phyloP scores from a whole-genome alignment of 2,329 filamentous ascomycete genomes.

The Colletotrichum tofieldiae region DNA sequence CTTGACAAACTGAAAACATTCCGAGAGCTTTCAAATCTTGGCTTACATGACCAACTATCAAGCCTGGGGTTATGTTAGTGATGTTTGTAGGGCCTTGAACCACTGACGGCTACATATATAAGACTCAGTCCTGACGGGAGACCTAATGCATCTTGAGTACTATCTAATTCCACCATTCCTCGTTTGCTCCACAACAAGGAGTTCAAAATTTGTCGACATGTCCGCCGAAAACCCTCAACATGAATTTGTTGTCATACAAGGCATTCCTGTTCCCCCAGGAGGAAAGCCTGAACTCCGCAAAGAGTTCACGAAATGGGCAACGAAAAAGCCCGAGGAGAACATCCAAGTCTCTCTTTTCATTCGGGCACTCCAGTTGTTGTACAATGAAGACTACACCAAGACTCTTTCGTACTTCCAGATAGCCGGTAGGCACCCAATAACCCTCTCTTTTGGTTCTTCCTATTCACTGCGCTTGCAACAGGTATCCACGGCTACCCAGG shows the following conservation, averaged over 20 bases:
- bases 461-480: background rate
- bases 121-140: too few species aligned
- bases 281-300: background rate
- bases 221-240: background rate
- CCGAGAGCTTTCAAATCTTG: too few species aligned
- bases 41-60: too few species aligned
- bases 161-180: too few species aligned
- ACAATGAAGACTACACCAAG: background rate
- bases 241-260: background rate
- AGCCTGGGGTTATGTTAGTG: too few species aligned
- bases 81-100: too few species aligned
- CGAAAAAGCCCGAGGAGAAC: background rate
- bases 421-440: background rate
- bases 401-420: slow-evolving; percentile 2
- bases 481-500: background rate
- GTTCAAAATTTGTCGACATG: too few species aligned
- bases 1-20: too few species aligned
- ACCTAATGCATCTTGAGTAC: too few species aligned
- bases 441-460: background rate
- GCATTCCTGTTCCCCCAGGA: background rate
- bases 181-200: too few species aligned
- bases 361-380: background rate
- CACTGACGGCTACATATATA: too few species aligned
- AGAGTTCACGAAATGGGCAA: background rate
- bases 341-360: slow-evolving; percentile 4